Evolutionary conservation across 352 stramenopile genomes (phyloP).

Genomic region (Phytophthora cryptogea): DNA sequence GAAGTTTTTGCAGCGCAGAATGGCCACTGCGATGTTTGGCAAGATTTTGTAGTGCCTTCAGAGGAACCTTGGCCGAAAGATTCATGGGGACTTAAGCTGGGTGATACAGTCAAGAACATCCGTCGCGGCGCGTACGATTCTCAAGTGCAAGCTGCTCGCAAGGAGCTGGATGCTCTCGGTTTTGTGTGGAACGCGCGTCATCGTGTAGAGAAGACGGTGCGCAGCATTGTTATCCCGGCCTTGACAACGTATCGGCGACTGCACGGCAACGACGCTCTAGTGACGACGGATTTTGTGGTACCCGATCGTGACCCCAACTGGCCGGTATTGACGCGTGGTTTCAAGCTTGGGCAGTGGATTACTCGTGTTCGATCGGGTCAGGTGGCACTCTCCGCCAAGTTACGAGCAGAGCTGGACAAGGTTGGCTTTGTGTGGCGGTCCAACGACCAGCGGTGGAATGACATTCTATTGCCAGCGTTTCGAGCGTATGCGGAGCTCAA

Average conservation of each 20-base stretch:
- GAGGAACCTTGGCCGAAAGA: constrained; percentile 77
- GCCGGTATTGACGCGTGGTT: constrained; percentile 57
- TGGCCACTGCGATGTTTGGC: constrained; percentile 90
- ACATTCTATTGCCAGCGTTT: constrained; percentile 72
- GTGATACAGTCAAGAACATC: constrained; percentile 92
- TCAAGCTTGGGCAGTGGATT: constrained; percentile 79
- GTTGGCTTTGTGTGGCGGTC: constrained; percentile 76
- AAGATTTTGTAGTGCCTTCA: constrained; percentile 91
- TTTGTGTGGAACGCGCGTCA: constrained; percentile 92
- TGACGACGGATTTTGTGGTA: constrained; percentile 77
- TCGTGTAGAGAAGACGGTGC: constrained; percentile 59
- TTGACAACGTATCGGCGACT: constrained; percentile 53
- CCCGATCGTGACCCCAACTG: constrained; percentile 56
- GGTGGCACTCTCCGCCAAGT: constrained; percentile 39
- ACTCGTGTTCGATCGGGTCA: constrained; percentile 57
- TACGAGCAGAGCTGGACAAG: constrained; percentile 61
- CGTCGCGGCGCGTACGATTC: constrained; percentile 75
- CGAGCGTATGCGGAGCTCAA: constrained; percentile 58
- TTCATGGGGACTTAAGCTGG: constrained; percentile 86
- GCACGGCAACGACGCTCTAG: constrained; percentile 48
- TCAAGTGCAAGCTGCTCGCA: constrained; percentile 76
- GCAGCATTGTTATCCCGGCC: constrained; percentile 58
- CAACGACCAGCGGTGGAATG: constrained; percentile 70
- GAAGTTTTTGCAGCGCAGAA: constrained; percentile 83
- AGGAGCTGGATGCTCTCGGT: constrained; percentile 85